Conservation (phyloP, 345 rosid species). For the Turritis glabra region DNA sequence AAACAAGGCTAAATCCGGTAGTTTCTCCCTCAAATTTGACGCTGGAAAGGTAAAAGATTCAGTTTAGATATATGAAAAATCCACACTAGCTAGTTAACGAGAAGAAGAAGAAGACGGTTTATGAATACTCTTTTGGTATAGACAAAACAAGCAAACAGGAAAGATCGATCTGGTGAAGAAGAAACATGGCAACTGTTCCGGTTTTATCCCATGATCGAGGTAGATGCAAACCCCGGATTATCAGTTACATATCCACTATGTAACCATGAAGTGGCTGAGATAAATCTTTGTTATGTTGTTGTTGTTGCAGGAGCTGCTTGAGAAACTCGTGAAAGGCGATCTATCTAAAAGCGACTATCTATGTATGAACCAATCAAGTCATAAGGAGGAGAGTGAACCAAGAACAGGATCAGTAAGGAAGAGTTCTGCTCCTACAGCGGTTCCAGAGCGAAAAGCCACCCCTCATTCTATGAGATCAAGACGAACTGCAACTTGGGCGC, state of each 20-base stretch:
- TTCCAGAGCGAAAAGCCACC: slow-evolving; percentile 62
- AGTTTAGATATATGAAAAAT: background rate
- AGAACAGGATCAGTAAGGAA: slow-evolving; percentile 46
- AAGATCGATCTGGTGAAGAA: slow-evolving; percentile 85
- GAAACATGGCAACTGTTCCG: slow-evolving; percentile 89
- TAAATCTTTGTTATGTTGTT: slow-evolving; percentile 18
- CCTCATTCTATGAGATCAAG: slow-evolving; percentile 89
- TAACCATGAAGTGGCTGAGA: background rate
- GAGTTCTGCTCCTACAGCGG: slow-evolving; percentile 40
- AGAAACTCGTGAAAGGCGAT: slow-evolving; percentile 66
- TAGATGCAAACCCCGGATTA: slow-evolving; percentile 26
- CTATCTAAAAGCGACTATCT: slow-evolving; percentile 68
- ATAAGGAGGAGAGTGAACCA: slow-evolving; percentile 34
- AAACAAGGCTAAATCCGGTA: slow-evolving; percentile 45
- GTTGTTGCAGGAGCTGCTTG: slow-evolving; percentile 65
- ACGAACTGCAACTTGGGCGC: slow-evolving; percentile 85
- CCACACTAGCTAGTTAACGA: background rate
- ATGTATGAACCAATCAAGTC: slow-evolving; percentile 51
- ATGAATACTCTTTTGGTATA: slow-evolving; percentile 37
- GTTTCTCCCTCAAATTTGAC: slow-evolving; percentile 87
- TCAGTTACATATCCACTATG: background rate
- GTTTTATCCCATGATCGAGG: slow-evolving; percentile 93
- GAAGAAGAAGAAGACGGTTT: background rate
- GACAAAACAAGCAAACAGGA: slow-evolving; percentile 81
- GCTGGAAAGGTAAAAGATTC: slow-evolving; percentile 65